Evolutionary conservation across 768 basidiomycete species (phyloP).

Genomic region (Tricholoma terreum): DNA sequence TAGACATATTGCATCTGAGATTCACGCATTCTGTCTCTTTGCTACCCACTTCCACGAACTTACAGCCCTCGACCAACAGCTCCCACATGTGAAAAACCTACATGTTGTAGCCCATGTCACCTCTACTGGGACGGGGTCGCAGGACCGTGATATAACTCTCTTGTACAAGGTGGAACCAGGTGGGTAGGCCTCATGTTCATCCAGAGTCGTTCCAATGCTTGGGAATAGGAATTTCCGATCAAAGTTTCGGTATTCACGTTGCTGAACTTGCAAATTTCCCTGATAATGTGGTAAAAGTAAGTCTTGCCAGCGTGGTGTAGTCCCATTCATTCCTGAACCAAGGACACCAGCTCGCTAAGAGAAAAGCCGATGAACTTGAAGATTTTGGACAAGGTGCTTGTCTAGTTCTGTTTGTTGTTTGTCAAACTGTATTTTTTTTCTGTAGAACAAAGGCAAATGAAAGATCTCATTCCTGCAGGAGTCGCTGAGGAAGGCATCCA

Average conservation of each 20-base stretch:
- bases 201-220: not conserved
- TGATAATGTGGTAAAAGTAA: slow-evolving; percentile 83
- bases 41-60: slow-evolving; percentile 99
- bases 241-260: slow-evolving; percentile 98
- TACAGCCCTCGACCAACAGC: slow-evolving; percentile 84
- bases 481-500: slow-evolving; percentile 76
- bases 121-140: slow-evolving; percentile 64
- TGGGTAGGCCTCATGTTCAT: slow-evolving; percentile 28
- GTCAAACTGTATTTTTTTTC: not conserved
- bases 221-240: slow-evolving; percentile 78
- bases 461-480: slow-evolving; percentile 50
- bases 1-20: slow-evolving; percentile 86
- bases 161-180: slow-evolving; percentile 94
- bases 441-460: slow-evolving; percentile 24
- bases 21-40: slow-evolving; percentile 92
- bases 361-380: slow-evolving; percentile 89
- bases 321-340: not conserved
- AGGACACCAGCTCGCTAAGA: slow-evolving; percentile 68
- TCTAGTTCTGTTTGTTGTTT: not conserved
- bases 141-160: slow-evolving; percentile 77
- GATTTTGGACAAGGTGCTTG: slow-evolving; percentile 56
- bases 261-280: slow-evolving; percentile 98
- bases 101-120: slow-evolving; percentile 96
- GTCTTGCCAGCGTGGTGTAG: slow-evolving; percentile 7
- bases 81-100: slow-evolving; percentile 86